A percentile compares a stretch with the other conserved stretches of the same genome.
These are phyloP conservation scores for Sonneratia caseolaris DNA, from an alignment of 345 rosid species.

Conservation along the genomic window DNA sequence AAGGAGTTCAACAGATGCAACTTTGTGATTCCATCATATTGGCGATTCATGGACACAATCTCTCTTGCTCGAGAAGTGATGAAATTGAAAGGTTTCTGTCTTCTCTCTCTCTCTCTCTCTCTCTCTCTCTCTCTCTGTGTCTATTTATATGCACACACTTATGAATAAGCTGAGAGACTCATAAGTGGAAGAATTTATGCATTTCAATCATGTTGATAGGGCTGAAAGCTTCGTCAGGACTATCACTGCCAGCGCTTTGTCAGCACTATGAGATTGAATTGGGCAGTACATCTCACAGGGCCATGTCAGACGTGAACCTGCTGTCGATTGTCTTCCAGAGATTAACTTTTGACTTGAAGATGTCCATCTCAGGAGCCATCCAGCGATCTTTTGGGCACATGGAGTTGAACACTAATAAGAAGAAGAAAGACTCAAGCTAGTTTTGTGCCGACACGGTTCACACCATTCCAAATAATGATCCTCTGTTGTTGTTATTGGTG, in stretches of 20 bases:
- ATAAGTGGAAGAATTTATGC: background rate
- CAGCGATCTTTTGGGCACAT: constrained; percentile 32
- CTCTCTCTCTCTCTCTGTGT: no score
- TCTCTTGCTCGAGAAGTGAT: constrained; percentile 50
- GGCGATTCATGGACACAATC: constrained; percentile 67
- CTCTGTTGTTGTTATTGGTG: background rate
- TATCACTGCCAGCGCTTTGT: constrained; percentile 36
- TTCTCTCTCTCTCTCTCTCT: no score
- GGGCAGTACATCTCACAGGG: constrained; percentile 67
- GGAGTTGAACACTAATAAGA: constrained; percentile 29
- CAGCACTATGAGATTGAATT: constrained; percentile 32
- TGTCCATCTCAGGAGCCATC: constrained; percentile 41
- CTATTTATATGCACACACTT: no score
- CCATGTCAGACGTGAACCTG: constrained; percentile 62
- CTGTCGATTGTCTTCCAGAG: constrained; percentile 56
- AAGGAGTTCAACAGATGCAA: constrained; percentile 72
- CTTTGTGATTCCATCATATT: constrained; percentile 50
- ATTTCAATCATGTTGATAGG: constrained; percentile 22
- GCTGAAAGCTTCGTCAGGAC: constrained; percentile 19
- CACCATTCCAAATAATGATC: background rate
- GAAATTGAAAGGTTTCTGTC: constrained; percentile 45
- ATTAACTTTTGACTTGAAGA: constrained; percentile 52
- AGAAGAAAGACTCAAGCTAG: constrained; percentile 35
- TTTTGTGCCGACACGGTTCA: background rate
- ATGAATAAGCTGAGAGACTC: background rate